Base-by-base conservation (phyloP, 805 yeast genomes). In the Metschnikowia proteae region DNA sequence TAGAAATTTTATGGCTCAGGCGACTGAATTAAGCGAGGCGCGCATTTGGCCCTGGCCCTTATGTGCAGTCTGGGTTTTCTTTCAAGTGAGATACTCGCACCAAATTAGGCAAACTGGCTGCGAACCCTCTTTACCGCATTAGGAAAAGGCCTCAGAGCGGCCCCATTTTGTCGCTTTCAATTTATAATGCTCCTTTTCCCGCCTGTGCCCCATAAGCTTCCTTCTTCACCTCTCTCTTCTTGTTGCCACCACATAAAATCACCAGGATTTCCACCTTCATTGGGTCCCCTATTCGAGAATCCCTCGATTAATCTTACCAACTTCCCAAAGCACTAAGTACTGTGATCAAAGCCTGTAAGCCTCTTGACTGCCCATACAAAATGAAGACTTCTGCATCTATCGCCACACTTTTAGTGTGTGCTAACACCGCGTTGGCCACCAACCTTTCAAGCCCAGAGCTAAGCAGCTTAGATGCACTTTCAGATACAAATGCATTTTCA, bases 51-150 rank as follows among this genome's bases (percentile, higher is more conserved):
- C 23, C 25, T 22, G 25, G 7, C n/a, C 23, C 17, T 9, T 23
- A 27, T 33, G 37, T 46, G 38, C 52, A 32, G 44, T 48, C 38
- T 6, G 6, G 9, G 4, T 4, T 9, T 23, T 11, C 43, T 22
- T 11, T 30, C 23, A 5, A 5, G 28, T 11, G 30, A 41, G 9
- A 32, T 26, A 34, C n/a, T 42, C 33, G 40, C 40, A 31, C 54
- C 56, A 30, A 13, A 37, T 38, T 40, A 36, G 51, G 57, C 27
- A 48, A 50, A 43, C 23, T 52, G 58, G 58, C 56, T 54, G 58
- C 58, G 55, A 54, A 54, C 50, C 25, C 45, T 23, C 43, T 42
- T 54, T 52, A 37, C 58, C 54, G 46, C 26, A 52, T 47, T 38
- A 41, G 55, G 58, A 46, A 52, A 46, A 45, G 38, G n/a, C 9